phyloP scores from a whole-genome alignment of 257 asterid species.

The Jacaranda mimosifolia region DNA sequence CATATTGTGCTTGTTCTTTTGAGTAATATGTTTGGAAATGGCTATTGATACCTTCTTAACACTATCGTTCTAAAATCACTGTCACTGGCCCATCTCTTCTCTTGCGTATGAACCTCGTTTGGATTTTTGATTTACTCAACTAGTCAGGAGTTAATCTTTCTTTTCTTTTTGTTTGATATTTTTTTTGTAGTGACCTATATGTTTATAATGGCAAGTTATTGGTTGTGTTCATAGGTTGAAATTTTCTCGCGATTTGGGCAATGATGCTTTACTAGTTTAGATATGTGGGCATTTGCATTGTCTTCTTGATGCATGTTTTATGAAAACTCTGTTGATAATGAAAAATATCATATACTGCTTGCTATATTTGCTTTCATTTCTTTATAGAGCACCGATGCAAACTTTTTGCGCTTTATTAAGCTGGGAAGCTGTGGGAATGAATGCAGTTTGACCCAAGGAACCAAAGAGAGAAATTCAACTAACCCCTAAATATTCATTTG shows the following conservation, averaged over 20 bases:
- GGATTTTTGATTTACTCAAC: no score
- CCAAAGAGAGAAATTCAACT: not conserved
- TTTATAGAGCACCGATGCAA: not conserved
- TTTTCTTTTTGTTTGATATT: not conserved
- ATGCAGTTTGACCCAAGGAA: not conserved
- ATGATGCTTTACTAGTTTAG: not conserved
- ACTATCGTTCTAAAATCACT: no score
- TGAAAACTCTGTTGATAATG: not conserved
- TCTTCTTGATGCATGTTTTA: not conserved
- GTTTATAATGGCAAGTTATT: not conserved
- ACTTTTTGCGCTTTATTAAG: not conserved
- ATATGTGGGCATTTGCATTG: not conserved
- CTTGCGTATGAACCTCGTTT: no score
- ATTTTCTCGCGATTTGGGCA: not conserved
- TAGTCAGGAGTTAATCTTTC: no score
- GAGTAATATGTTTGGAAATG: no score
- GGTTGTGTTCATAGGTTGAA: not conserved
- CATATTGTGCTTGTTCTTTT: no score
- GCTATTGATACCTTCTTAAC: no score
- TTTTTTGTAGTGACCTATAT: not conserved
- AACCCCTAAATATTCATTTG: not conserved
- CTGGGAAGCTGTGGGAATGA: not conserved
- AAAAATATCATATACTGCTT: not conserved
- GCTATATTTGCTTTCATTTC: not conserved
- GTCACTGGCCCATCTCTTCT: no score